Percentiles rank a stretch among this genome's conserved stretches.
Evolutionary conservation across 768 basidiomycete species (phyloP).

Genomic region (Rhodocollybia butyracea): DNA sequence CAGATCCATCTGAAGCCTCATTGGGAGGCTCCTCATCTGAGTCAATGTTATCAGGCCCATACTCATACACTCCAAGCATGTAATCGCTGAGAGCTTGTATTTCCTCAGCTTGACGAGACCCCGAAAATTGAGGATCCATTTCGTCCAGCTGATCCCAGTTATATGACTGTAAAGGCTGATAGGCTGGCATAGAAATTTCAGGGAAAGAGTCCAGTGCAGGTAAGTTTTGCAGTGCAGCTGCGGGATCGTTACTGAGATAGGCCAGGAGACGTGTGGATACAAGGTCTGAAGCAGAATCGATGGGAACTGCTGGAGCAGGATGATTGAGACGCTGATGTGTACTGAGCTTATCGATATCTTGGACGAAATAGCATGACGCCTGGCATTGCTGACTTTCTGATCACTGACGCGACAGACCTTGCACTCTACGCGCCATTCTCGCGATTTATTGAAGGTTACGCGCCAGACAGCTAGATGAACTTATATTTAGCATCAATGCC

Average conservation of each 20-base stretch:
- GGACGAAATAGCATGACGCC: neutral
- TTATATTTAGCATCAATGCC: neutral
- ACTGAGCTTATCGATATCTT: neutral
- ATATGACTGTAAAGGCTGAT: neutral
- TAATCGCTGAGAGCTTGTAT: neutral
- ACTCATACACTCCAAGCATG: neutral
- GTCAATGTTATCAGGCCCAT: neutral
- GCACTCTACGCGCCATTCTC: neutral
- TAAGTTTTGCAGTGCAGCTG: neutral
- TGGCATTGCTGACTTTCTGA: neutral
- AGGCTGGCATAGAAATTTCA: neutral
- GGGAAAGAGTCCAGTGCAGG: neutral
- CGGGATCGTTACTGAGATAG: neutral
- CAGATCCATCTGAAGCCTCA: neutral
- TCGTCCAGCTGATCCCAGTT: neutral
- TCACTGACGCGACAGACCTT: neutral
- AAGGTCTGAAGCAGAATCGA: neutral
- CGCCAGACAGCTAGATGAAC: neutral
- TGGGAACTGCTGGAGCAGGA: neutral
- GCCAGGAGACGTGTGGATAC: neutral
- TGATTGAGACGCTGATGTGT: neutral
- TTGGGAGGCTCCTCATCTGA: neutral
- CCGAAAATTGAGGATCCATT: neutral
- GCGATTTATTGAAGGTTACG: neutral
- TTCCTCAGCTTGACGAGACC: neutral